Base-by-base conservation (phyloP, 1,284 basidiomycete species). In the Coniferiporia sulphurascens region DNA sequence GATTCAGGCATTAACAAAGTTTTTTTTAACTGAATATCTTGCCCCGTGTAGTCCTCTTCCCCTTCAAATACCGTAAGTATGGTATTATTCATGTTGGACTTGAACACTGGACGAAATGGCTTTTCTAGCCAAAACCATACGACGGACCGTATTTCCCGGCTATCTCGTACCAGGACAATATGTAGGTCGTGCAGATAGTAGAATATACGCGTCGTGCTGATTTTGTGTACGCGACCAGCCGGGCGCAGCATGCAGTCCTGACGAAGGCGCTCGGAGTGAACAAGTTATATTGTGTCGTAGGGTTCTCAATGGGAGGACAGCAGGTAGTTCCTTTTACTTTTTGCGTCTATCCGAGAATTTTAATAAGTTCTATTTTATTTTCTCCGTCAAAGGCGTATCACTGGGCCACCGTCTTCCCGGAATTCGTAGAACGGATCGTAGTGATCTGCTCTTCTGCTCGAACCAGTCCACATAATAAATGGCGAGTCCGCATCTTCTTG, bases 271-370 rank as follows among this genome's bases (percentile, higher is more conserved):
- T 84, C 5, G 76, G 76, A 4, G 70, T 85, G 17, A 70, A 76
- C 52, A 79, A 81, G 64, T 69, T 82, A 0, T 75, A 73, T 59
- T 76, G 78, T 48, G 82, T 78, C 27, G 73, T 84, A 17, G 82
- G 82, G 0, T 85, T 85, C 66, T 84, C 82, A 7, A 85, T 85
- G 83, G 82, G 83, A 44, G 84, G 76, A 1, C 82, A 83, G 65
- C 82, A 82, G 74, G 82, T 76, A 71, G 62, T 60, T 10, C 64
- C 66, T 10, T 22, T 27, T 21, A 15, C 21, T 32, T 4, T n/a
- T 55, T n/a, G 35, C 38, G 2, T 38, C 4, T 15, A 50, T 6
- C 22, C 32, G 21, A 5, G 6, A 6, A 27, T 32, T 22, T 35
- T 27, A 49, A 27, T 34, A 32, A 21, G 19, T 45, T 19, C 4